phyloP scores from a whole-genome alignment of 116 monocot species.

The Posidonia oceanica region DNA sequence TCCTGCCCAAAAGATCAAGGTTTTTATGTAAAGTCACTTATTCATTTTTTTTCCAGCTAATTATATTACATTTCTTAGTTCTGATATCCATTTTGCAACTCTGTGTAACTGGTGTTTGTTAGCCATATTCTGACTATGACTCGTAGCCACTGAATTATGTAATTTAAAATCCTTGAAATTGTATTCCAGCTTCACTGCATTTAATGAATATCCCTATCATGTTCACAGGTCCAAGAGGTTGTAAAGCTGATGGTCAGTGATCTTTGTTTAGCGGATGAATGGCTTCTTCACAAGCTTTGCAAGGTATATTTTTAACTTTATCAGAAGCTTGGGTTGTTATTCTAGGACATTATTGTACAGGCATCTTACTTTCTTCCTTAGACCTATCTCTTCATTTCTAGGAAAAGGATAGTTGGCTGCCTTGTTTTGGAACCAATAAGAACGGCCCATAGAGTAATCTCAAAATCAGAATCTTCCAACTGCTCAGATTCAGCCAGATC shows the following conservation, averaged over 20 bases:
- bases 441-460: conserved; percentile 47
- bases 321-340: not conserved
- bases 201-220: not conserved
- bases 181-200: not conserved
- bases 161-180: not conserved
- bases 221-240: conserved; percentile 35
- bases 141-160: not conserved
- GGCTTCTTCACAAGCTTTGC: conserved; percentile 52
- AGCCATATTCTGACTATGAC: not conserved
- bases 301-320: conserved; percentile 23
- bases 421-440: conserved; percentile 64
- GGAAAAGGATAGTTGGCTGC: conserved; percentile 56
- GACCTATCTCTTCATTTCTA: conserved; percentile 70
- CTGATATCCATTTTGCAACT: too few relatives aligned
- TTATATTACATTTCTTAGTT: too few relatives aligned
- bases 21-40: conserved; percentile 1
- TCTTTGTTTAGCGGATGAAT: conserved; percentile 46
- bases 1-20: conserved; percentile 47
- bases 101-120: not conserved
- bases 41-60: not conserved
- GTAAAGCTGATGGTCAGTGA: conserved; percentile 40
- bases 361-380: conserved; percentile 10
- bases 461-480: conserved; percentile 8
- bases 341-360: not conserved
- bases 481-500: not conserved